Evolutionary conservation across 1,284 basidiomycete genomes (phyloP).

Genomic region (Rhodotorula sp.): DNA sequence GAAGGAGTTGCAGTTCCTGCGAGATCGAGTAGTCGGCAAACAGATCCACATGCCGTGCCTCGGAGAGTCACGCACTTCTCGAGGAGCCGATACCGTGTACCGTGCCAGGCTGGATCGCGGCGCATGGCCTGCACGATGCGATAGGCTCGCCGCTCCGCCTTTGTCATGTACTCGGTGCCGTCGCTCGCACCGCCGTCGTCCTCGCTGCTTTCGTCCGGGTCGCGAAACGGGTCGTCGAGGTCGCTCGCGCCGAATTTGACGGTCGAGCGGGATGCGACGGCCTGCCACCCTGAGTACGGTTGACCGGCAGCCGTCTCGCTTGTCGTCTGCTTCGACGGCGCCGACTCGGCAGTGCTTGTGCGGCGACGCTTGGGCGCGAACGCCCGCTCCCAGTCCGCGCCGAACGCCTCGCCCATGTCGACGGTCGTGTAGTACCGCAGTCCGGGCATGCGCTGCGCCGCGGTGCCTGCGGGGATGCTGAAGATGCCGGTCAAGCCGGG

Average conservation of each 20-base stretch:
- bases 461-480: slow-evolving; percentile 27
- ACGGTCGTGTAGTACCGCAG: slow-evolving; percentile 24
- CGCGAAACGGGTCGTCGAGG: slow-evolving; percentile 10
- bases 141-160: slow-evolving; percentile 25
- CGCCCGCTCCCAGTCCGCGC: neutral
- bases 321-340: neutral
- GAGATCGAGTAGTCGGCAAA: no score
- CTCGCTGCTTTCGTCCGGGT: slow-evolving; percentile 6
- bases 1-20: slow-evolving; percentile 48
- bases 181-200: slow-evolving; percentile 28
- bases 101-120: slow-evolving; percentile 40
- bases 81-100: slow-evolving; percentile 38
- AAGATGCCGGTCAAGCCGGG: slow-evolving; percentile 26
- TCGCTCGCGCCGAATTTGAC: neutral
- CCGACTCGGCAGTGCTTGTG: neutral
- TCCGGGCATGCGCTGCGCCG: slow-evolving; percentile 33
- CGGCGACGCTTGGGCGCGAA: neutral
- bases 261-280: slow-evolving; percentile 3
- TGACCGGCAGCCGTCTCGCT: neutral
- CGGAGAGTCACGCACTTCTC: slow-evolving; percentile 11
- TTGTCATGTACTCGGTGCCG: slow-evolving; percentile 29
- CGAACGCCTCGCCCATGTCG: slow-evolving; percentile 20
- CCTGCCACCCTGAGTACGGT: slow-evolving; percentile 10
- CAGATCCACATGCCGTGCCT: no score
- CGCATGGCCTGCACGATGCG: slow-evolving; percentile 38